Evolutionary conservation across 208 protist genomes (phyloP).

Genomic region (Acanthamoeba triangularis): DNA sequence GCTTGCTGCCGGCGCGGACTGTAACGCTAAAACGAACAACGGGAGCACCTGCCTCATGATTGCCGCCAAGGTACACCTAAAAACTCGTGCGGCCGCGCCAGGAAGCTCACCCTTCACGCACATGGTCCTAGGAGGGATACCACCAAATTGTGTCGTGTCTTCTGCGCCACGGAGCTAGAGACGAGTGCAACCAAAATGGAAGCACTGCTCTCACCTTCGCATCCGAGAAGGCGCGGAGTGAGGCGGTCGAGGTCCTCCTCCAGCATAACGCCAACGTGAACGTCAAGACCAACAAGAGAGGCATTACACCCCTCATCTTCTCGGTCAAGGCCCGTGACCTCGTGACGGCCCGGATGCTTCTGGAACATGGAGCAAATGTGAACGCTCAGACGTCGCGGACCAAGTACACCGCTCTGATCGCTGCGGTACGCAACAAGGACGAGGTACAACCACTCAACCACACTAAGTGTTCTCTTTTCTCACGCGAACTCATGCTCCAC

Average conservation of each 20-base stretch:
- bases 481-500: not conserved
- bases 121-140: not conserved
- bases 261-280: conserved; percentile 55
- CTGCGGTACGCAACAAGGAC: conserved; percentile 42
- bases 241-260: not conserved
- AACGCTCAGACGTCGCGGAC: conserved; percentile 15
- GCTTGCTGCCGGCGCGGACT: conserved; percentile 9
- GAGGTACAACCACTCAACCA: not conserved
- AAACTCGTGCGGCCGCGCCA: not conserved
- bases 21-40: conserved; percentile 41
- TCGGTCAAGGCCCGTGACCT: conserved; percentile 12
- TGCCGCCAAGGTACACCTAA: not conserved
- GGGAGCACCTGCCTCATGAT: conserved; percentile 50
- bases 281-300: conserved; percentile 25
- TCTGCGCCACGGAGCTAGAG: not conserved
- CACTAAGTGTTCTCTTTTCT: not conserved
- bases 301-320: conserved; percentile 61
- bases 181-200: conserved; percentile 47
- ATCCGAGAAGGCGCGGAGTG: not conserved
- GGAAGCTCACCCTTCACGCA: not conserved
- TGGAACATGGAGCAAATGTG: not conserved
- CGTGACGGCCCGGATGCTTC: not conserved
- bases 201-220: conserved; percentile 59
- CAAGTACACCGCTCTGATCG: conserved; percentile 32
- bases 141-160: conserved; percentile 16